A percentile compares a stretch with the other conserved stretches of the same genome.
Evolutionary conservation across 345 rosid genomes (phyloP).

Genomic region (Salix purpurea): DNA sequence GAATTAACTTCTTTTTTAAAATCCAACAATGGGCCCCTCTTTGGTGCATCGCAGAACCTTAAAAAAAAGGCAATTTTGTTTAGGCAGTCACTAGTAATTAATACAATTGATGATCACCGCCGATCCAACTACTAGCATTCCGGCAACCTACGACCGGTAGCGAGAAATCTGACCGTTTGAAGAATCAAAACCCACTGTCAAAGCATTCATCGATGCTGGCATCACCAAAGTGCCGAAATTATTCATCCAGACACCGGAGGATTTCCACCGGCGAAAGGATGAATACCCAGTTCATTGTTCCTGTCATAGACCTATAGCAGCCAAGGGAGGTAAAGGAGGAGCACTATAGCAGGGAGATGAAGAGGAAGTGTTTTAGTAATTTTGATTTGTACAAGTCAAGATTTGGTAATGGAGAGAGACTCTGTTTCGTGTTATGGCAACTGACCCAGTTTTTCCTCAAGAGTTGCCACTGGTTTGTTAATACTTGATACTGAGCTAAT

Average conservation of each 20-base stretch:
- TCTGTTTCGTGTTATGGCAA: constrained; percentile 6
- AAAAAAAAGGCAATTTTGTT: no score
- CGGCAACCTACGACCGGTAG: not conserved
- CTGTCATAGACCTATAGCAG: constrained; percentile 20
- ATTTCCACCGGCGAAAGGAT: not conserved
- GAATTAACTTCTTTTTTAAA: no score
- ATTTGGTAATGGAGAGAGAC: constrained; percentile 22
- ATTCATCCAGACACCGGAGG: not conserved
- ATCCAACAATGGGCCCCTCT: no score
- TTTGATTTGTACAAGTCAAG: constrained; percentile 9
- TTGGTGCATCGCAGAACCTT: no score
- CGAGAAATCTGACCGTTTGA: constrained; percentile 2
- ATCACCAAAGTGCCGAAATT: not conserved
- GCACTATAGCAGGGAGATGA: constrained; percentile 1
- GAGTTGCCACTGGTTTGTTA: constrained; percentile 6
- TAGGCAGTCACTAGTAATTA: no score
- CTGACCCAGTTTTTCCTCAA: constrained; percentile 10
- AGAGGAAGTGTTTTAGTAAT: not conserved
- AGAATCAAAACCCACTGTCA: constrained; percentile 7
- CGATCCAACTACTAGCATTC: not conserved
- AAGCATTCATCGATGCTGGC: not conserved
- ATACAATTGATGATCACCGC: no score
- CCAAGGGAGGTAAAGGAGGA: not conserved
- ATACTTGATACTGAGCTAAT: not conserved
- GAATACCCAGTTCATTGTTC: constrained; percentile 2